Base-by-base conservation (phyloP, 306 rosid species). In the Potentilla sterilis region DNA sequence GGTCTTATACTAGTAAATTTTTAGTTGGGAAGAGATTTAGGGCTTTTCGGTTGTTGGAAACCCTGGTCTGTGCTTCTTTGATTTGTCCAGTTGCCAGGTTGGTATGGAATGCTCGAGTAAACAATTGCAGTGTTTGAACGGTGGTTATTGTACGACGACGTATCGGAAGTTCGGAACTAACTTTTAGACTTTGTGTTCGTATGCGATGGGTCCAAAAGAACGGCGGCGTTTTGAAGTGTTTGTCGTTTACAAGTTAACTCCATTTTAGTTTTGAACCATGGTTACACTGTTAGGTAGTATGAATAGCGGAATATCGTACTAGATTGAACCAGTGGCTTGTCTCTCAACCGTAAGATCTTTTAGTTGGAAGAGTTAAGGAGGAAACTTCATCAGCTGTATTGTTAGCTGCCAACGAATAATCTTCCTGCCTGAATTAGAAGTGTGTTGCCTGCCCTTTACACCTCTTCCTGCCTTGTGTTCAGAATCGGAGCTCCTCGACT, bases 381-480 rank as follows among this genome's bases (percentile, higher is more conserved):
- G 46, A 3, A 9, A 64, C 11, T 62, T 35, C 41, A 7, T 62
- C 14, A 64, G 12, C 69, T 1, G 47, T 35, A 64, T 64, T 37
- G 69, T 37, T 64, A 64, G 69, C 46, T 18, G 46, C 69, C 69
- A 64, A 64, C 69, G 37, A 64, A 38, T 37, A 35, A 64, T 64
- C 69, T 64, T 62, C 21, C 67, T 13, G 11, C 67, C 64, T 9
- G 37, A 11, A 24, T 6, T 9, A 21, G 63, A 19, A 52, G 3
- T 18, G 28, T 57, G 6, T 24, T 22, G 35, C 64, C 35, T 22
- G 35, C 64, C 35, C 34, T 57, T 3, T 2, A 11, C 15, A 22
- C 61, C 8, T 54, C 59, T n/a, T 54, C 34, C 62, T 55, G 6
- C 62, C 28, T 55, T 32, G 34, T 21, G 14, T 19, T 6, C 11